Conservation (phyloP, 1,139 yeast genomes). For the Geotrichum bryndzae region DNA sequence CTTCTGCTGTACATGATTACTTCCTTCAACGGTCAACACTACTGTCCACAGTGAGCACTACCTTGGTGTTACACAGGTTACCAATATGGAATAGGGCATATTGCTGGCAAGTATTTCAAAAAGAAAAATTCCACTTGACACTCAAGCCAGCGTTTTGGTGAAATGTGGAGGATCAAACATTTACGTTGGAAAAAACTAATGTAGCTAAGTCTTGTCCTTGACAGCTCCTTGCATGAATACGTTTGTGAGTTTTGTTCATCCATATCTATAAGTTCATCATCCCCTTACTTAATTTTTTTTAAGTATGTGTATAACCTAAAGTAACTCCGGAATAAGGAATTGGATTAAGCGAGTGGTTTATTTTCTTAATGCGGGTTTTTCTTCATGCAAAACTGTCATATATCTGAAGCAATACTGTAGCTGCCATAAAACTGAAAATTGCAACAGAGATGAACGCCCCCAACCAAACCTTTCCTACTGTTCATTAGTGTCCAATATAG, state of each 20-base stretch:
- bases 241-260: neutral
- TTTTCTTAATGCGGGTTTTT: no score
- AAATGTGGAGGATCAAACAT: neutral
- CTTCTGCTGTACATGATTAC: neutral
- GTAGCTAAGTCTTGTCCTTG: neutral
- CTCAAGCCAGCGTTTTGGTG: neutral
- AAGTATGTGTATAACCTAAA: no score
- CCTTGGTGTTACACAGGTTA: neutral
- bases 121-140: neutral
- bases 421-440: no score
- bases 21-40: neutral
- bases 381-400: no score
- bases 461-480: no score
- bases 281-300: neutral
- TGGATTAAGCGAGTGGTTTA: no score
- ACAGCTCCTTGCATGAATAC: neutral
- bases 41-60: neutral
- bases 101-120: no score
- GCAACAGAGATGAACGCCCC: no score
- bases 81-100: no score
- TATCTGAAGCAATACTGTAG: no score
- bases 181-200: neutral
- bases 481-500: no score
- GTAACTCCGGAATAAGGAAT: no score
- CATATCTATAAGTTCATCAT: neutral